These are phyloP conservation scores for Vaccinium macrocarpon DNA, from an alignment of 148 eudicot genomes.

Conservation along the genomic window DNA sequence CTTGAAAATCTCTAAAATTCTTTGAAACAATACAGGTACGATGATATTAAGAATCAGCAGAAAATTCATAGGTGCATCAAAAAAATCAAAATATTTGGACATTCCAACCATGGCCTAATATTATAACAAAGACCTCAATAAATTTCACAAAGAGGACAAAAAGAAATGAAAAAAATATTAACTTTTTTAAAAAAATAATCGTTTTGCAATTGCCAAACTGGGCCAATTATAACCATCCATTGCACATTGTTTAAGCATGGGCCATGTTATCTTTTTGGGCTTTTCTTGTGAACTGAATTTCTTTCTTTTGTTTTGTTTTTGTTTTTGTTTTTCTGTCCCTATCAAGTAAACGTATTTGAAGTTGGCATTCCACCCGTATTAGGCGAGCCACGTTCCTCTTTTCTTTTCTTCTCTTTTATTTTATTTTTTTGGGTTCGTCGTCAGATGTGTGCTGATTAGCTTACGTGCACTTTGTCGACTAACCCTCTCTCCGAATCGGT, in stretches of 20 bases:
- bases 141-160: neutral
- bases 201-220: neutral
- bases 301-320: neutral
- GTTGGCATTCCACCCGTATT: neutral
- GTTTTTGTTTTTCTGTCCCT: neutral
- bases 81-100: too few species aligned
- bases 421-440: too few species aligned
- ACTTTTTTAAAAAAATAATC: neutral
- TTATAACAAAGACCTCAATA: neutral
- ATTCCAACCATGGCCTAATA: too few species aligned
- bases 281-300: neutral
- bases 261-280: neutral
- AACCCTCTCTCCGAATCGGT: too few species aligned
- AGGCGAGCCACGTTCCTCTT: constrained; percentile 5
- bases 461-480: too few species aligned
- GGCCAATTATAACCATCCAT: neutral
- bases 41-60: too few species aligned
- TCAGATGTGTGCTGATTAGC: too few species aligned
- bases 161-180: neutral
- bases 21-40: too few species aligned
- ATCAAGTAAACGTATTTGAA: neutral
- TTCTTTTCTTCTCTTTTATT: too few species aligned
- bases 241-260: neutral
- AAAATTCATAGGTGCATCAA: too few species aligned
- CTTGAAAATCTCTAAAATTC: too few species aligned